Base-by-base conservation (phyloP, 1,139 yeast genomes). In the Hyphopichia wangnamkhiaoensis region DNA sequence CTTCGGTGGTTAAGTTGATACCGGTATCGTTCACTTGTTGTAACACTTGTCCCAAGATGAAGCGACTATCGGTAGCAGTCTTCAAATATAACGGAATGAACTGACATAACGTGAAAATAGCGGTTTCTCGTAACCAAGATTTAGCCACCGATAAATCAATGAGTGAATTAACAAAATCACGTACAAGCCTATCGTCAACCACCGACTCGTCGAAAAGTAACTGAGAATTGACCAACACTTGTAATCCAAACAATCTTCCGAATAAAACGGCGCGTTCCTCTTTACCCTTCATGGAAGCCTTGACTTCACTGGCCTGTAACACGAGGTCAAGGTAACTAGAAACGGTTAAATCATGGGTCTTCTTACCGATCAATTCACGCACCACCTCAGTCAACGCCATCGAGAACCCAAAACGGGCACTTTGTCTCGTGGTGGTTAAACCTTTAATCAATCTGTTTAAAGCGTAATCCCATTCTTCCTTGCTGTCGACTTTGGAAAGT, bases 341-440 rank as follows among this genome's bases (percentile, higher is more conserved):
- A 6, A 67, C 50, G 1, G 68, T 51, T 37, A 68, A 49, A 3
- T 68, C 65, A 43, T 64, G 58, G 12, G 49, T 50, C 1, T 50
- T 34, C 12, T 57, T 56, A 5, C 59, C 51, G 5, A 69, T 54
- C n/a, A 76, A 60, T 37, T 78, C 67, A 17, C 84, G 71, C 17
- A 82, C 65, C 1, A 89, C 70, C 59, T 93, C 98, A 1, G 93
- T 80, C 34, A 93, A 66, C 31, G 96, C 94, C 76, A 89, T 79
- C 3, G 96, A 87, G 53, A 85, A 91, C 2, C 98, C 98, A 31
- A 87, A 65, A 41, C 97, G 69, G 1, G 96, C 95, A 35, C 90
- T 75, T 33, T 87, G 95, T 54, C 94, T 77, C 15, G 90, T 77
- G 10, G 96, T 85, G 8, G 88, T 74, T 33, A 93, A 69, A 35